phyloP scores from a whole-genome alignment of 768 basidiomycete genomes.

The Gautieria morchelliformis region DNA sequence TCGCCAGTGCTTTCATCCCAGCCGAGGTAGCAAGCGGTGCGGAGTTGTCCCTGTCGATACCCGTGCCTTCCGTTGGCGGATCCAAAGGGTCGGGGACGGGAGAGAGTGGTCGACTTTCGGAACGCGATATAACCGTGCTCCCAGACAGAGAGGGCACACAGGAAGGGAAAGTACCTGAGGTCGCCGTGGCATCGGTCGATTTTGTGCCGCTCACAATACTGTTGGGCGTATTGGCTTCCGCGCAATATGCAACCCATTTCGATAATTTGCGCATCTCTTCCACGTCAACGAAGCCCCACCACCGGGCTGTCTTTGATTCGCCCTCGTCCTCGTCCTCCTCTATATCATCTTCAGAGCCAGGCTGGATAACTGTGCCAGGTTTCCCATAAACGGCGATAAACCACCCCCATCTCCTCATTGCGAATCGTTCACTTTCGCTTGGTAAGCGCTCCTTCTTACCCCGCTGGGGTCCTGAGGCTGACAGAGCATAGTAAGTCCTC shows the following conservation, averaged over 20 bases:
- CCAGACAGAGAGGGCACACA: not conserved
- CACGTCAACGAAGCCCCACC: slow-evolving; percentile 71
- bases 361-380: slow-evolving; percentile 25
- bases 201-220: slow-evolving; percentile 17
- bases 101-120: not conserved
- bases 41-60: not conserved
- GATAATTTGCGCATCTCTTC: slow-evolving; percentile 55
- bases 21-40: slow-evolving; percentile 3
- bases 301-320: slow-evolving; percentile 38
- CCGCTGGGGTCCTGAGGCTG: slow-evolving; percentile 24
- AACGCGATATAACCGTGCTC: not conserved
- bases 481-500: slow-evolving; percentile 57
- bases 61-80: not conserved
- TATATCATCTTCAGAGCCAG: slow-evolving; percentile 15
- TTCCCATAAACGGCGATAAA: slow-evolving; percentile 69
- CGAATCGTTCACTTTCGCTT: slow-evolving; percentile 40
- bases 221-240: slow-evolving; percentile 20
- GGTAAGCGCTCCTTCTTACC: slow-evolving; percentile 15
- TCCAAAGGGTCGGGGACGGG: not conserved
- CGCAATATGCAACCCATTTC: slow-evolving; percentile 51
- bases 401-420: slow-evolving; percentile 60
- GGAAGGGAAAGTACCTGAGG: not conserved
- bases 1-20: slow-evolving; percentile 6
- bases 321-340: slow-evolving; percentile 20
- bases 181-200: slow-evolving; percentile 3